Evolutionary conservation across 768 basidiomycete species (phyloP).

Genomic region (Albatrellus ellisii): DNA sequence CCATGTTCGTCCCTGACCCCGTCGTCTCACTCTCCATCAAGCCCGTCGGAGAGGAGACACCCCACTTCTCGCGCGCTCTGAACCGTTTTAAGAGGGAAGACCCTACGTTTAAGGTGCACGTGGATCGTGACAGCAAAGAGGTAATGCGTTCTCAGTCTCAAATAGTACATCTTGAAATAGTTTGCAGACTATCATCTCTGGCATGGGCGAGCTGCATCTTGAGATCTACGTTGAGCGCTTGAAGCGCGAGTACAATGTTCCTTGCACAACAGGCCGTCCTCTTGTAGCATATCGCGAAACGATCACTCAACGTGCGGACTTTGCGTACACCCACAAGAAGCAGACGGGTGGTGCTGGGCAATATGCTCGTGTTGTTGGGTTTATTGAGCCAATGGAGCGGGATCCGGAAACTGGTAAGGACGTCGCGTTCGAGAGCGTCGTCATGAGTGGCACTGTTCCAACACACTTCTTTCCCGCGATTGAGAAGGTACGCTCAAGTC

Average conservation of each 20-base stretch:
- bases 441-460: conserved; percentile 90
- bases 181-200: conserved; percentile 88
- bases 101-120: conserved; percentile 95
- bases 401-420: conserved; percentile 74
- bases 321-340: conserved; percentile 93
- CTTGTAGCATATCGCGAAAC: conserved; percentile 96
- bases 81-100: conserved; percentile 99
- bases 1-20: conserved; percentile 97
- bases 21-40: conserved; percentile 95
- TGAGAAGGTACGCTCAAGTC: conserved; percentile 54
- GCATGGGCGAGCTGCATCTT: conserved; percentile 98
- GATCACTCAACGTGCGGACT: conserved; percentile 68
- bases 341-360: conserved; percentile 97
- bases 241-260: conserved; percentile 93
- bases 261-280: conserved; percentile 89
- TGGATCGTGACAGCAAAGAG: conserved; percentile 92
- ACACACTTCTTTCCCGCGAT: conserved; percentile 87
- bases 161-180: background rate
- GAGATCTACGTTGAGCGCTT: conserved; percentile 99
- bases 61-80: conserved; percentile 92
- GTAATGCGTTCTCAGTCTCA: conserved; percentile 23
- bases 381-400: conserved; percentile 77
- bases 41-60: conserved; percentile 83
- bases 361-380: conserved; percentile 85
- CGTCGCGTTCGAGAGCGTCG: conserved; percentile 68